Evolutionary conservation across 805 yeast species (phyloP).

Genomic region (Hanseniaspora jakobsenii): DNA sequence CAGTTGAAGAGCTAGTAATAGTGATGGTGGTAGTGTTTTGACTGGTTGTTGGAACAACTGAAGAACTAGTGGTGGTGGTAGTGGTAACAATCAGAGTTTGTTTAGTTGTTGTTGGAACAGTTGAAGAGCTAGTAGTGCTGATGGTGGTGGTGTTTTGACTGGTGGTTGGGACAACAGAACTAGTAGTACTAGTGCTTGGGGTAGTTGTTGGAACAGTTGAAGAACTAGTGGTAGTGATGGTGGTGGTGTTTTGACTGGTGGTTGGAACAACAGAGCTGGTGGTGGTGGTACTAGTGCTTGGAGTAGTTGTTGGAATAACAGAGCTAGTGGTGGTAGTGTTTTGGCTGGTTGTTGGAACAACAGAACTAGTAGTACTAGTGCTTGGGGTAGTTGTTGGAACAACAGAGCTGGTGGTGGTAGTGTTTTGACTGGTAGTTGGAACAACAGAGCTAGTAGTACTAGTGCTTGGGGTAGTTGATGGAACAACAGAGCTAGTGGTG

Average conservation of each 20-base stretch:
- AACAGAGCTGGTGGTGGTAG: neutral
- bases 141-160: constrained; percentile 15
- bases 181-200: constrained; percentile 4
- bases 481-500: constrained; percentile 3
- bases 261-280: too few species aligned
- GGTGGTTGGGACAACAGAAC: constrained; percentile 7
- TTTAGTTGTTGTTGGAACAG: neutral
- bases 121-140: constrained; percentile 8
- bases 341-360: neutral
- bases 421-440: neutral
- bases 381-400: neutral
- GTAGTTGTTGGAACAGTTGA: constrained; percentile 15
- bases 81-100: too few species aligned
- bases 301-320: neutral
- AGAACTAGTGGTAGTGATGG: neutral
- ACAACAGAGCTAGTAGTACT: constrained; percentile 16
- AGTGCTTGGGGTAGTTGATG: neutral
- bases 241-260: neutral
- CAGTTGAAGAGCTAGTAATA: too few species aligned
- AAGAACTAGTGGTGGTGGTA: constrained; percentile 14
- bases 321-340: neutral
- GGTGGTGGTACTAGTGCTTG: too few species aligned
- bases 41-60: constrained; percentile 11
- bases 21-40: neutral
- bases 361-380: neutral